Evolutionary conservation across 1,284 basidiomycete genomes (phyloP), one percentile per base, ranked within the genome.

Genomic region (Pseudomicrostroma phylloplanum): DNA sequence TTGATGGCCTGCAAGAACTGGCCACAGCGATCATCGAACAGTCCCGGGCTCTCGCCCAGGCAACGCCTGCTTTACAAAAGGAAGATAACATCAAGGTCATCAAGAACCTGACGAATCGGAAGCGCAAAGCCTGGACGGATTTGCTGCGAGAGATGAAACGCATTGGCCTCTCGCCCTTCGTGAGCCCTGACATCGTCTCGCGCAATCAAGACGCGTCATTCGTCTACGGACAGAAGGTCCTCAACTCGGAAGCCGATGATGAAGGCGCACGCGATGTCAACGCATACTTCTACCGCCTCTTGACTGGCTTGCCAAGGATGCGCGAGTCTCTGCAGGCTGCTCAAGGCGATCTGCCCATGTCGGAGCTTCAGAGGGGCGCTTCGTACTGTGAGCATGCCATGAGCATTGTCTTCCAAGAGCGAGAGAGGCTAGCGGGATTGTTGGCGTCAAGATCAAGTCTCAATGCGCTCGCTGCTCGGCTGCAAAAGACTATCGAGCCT

Each of bases 91-190:
- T 83, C 62, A 92, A 91, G 80, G 83, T 85, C 53, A 83, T 86
- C 67, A 96, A 94, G 79, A 85, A 88, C 42, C 80, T 93, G 56
- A 86, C 88, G 17, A 78, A 80, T 8, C 86, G 90, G 39, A 99
- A 98, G 81, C 84, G 89, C 64, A 92, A 91, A 76, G 93, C 92
- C 0, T 93, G 89, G 86, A 87, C 88, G 30, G 92, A 97, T 76
- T 82, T 97, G 21, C 83, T 96, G 66, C 94, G 92, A 80, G 90
- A 93, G 74, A 83, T 97, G 43, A 90, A 90, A 73, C 85, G 85
- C 0, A 82, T 87, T 36, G 96, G 96, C 6, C 84, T 97, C 62
- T 65, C 73, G 54, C 41, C 26, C 26, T 70, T 69, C 53, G 57
- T 67, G 54, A 66, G 42, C 40, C 85, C 90, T 0, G 88, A 91